These are phyloP conservation scores for Aspergillus jensenii DNA, from an alignment of 2,329 filamentous ascomycete species.

Conservation along the genomic window DNA sequence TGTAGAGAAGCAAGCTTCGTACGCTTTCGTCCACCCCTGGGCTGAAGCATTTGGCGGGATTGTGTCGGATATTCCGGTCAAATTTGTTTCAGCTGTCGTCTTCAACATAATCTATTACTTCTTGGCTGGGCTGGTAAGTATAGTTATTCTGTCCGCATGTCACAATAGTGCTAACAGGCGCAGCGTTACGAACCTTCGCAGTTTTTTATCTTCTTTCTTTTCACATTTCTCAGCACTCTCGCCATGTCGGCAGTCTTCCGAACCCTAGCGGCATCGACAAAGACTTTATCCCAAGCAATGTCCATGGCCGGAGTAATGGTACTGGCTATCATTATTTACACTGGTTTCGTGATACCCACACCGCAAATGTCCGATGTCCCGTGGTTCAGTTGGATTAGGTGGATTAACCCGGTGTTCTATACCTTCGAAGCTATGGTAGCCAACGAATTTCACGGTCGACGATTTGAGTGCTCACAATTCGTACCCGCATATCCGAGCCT, in stretches of 20 bases:
- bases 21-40: conserved; percentile 87
- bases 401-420: conserved; percentile 65
- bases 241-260: conserved; percentile 61
- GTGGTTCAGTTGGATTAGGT: conserved; percentile 69
- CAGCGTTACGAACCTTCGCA: conserved; percentile 37
- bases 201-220: conserved; percentile 66
- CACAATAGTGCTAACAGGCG: conserved; percentile 13
- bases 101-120: conserved; percentile 88
- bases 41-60: conserved; percentile 84
- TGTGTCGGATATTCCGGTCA: conserved; percentile 83
- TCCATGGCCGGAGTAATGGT: conserved; percentile 54
- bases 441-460: conserved; percentile 59
- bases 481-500: conserved; percentile 47
- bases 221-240: conserved; percentile 60
- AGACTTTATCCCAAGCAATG: conserved; percentile 64
- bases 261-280: conserved; percentile 58
- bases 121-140: conserved; percentile 67
- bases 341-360: conserved; percentile 63
- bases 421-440: conserved; percentile 61
- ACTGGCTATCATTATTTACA: conserved; percentile 63
- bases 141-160: too few species aligned
- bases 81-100: conserved; percentile 67
- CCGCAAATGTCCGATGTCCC: conserved; percentile 51
- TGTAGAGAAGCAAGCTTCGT: conserved; percentile 85
- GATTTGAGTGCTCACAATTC: conserved; percentile 56